Evolutionary conservation across 73 alveolate species (phyloP).

Genomic region (Paramecium pentaurelia): DNA sequence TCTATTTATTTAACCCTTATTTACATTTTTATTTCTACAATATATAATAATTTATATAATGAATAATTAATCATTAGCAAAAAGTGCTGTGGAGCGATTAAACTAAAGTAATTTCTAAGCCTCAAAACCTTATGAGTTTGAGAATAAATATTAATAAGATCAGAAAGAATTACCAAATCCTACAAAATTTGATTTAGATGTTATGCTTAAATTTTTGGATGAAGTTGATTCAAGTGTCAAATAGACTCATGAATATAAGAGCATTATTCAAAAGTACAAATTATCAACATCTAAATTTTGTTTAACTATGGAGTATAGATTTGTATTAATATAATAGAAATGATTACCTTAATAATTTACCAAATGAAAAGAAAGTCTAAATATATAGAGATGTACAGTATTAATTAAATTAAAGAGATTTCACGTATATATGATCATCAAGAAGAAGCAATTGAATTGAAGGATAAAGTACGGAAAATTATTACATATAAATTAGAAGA

Average conservation of each 20-base stretch:
- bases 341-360: conserved; percentile 42
- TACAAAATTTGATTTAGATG: background rate
- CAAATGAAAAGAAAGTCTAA: background rate
- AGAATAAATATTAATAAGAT: background rate
- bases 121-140: background rate
- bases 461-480: conserved; percentile 39
- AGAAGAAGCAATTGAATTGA: conserved; percentile 43
- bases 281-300: background rate
- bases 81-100: background rate
- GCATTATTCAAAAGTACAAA: background rate
- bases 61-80: conserved; percentile 14
- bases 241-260: background rate
- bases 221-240: background rate
- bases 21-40: too few relatives aligned
- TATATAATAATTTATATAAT: background rate
- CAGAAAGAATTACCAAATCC: background rate
- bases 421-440: conserved; percentile 48
- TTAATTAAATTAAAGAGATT: background rate
- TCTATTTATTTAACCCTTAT: too few relatives aligned
- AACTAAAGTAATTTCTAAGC: background rate
- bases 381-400: background rate
- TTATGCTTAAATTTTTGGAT: conserved; percentile 6
- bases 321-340: background rate
- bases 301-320: background rate
- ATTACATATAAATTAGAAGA: conserved; percentile 52